These are phyloP conservation scores for Adiantum capillusveneris DNA, from an alignment of 75 land plant genomes.

Conservation along the genomic window DNA sequence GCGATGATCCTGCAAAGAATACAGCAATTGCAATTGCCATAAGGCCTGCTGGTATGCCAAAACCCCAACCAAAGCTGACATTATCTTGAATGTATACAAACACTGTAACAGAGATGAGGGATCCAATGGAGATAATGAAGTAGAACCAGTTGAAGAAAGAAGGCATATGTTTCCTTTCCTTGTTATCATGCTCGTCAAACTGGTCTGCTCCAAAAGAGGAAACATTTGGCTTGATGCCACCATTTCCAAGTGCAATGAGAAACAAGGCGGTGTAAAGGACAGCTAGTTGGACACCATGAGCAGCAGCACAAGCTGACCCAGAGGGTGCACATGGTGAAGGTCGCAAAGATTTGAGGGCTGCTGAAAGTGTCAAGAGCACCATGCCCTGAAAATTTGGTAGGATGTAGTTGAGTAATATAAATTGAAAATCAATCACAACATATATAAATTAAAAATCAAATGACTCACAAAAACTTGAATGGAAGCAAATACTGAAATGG, in stretches of 20 bases:
- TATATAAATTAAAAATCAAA: too few species aligned
- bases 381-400: neutral
- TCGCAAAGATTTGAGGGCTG: slow-evolving; percentile 50
- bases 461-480: slow-evolving; percentile 59
- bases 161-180: slow-evolving; percentile 57
- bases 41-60: slow-evolving; percentile 57
- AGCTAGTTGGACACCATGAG: slow-evolving; percentile 43
- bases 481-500: slow-evolving; percentile 50
- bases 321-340: slow-evolving; percentile 48
- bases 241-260: slow-evolving; percentile 49
- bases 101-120: slow-evolving; percentile 73
- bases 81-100: slow-evolving; percentile 86
- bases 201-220: slow-evolving; percentile 88
- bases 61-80: slow-evolving; percentile 70
- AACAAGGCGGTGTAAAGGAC: slow-evolving; percentile 51
- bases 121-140: slow-evolving; percentile 82
- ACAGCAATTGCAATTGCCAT: slow-evolving; percentile 45
- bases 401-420: too few species aligned
- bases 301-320: slow-evolving; percentile 32
- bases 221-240: slow-evolving; percentile 83
- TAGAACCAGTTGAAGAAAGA: slow-evolving; percentile 91
- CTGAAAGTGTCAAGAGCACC: slow-evolving; percentile 37
- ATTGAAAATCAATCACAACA: too few species aligned
- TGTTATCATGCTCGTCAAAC: slow-evolving; percentile 51
- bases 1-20: slow-evolving; percentile 49